Percentiles rank a stretch among this genome's conserved stretches.
Evolutionary conservation across 345 rosid species (phyloP).

Genomic region (Dovyalis caffra): DNA sequence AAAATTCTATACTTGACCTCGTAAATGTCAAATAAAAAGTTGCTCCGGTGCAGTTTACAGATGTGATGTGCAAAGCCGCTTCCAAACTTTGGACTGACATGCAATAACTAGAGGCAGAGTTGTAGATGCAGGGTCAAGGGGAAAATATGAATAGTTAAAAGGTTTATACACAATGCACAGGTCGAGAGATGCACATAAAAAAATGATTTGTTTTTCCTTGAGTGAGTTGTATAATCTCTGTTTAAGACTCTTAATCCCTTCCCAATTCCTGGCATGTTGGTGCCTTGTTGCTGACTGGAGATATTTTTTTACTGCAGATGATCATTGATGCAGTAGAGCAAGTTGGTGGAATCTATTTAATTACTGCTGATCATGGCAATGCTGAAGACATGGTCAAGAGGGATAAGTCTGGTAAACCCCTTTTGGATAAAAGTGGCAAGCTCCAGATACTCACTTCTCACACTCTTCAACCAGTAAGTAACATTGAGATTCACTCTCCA

Average conservation of each 20-base stretch:
- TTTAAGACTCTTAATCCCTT: neutral
- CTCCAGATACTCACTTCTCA: conserved; percentile 95
- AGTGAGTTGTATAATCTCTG: neutral
- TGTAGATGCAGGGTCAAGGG: neutral
- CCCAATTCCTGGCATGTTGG: neutral
- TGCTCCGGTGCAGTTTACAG: neutral
- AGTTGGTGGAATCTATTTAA: conserved; percentile 86
- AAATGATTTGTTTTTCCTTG: neutral
- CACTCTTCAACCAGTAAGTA: conserved; percentile 88
- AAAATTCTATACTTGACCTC: neutral
- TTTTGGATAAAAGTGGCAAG: conserved; percentile 59
- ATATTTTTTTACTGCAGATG: conserved; percentile 48
- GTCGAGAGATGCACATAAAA: neutral
- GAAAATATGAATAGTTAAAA: neutral
- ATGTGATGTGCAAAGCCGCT: neutral
- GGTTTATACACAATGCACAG: neutral
- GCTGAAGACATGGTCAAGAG: conserved; percentile 99
- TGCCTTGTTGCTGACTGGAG: conserved; percentile 1
- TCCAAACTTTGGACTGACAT: neutral
- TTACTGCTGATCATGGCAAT: conserved; percentile 98
- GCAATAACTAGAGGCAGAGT: neutral
- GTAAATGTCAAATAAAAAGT: neutral
- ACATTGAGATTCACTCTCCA: neutral
- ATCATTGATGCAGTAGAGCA: conserved; percentile 77
- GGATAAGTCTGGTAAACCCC: conserved; percentile 75